Conservation (phyloP, 2,329 filamentous ascomycete genomes). For the Pyricularia sp. region DNA sequence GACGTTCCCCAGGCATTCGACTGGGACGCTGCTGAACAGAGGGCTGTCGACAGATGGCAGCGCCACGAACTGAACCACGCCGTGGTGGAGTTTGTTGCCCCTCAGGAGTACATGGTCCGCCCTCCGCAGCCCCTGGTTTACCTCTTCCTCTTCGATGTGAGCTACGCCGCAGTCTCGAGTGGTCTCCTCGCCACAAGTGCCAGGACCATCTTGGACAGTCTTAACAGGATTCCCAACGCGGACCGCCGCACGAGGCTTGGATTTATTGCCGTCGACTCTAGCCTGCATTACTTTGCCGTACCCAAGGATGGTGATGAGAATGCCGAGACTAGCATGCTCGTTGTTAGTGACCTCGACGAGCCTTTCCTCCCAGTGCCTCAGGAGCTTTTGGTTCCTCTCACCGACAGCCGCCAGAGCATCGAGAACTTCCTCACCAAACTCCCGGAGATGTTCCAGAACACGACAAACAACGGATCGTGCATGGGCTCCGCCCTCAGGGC, state of each 20-base stretch:
- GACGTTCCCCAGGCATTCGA: slow-evolving; percentile 99
- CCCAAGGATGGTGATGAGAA: slow-evolving; percentile 80
- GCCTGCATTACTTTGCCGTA: slow-evolving; percentile 92
- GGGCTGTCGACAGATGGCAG: slow-evolving; percentile 86
- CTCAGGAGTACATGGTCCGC: slow-evolving; percentile 98
- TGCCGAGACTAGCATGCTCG: slow-evolving; percentile 80
- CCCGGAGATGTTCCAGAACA: slow-evolving; percentile 94
- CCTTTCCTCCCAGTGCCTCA: slow-evolving; percentile 92
- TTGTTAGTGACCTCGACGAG: slow-evolving; percentile 91
- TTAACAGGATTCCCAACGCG: slow-evolving; percentile 96
- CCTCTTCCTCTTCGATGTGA: slow-evolving; percentile 91
- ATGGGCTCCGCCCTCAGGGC: slow-evolving; percentile 91
- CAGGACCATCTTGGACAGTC: slow-evolving; percentile 85
- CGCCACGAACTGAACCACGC: slow-evolving; percentile 87
- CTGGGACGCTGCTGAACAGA: slow-evolving; percentile 89
- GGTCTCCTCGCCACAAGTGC: slow-evolving; percentile 88
- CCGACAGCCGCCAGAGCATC: slow-evolving; percentile 82
- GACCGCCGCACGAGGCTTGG: slow-evolving; percentile 86
- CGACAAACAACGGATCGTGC: slow-evolving; percentile 78
- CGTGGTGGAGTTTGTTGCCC: slow-evolving; percentile 96
- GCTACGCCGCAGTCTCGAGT: slow-evolving; percentile 79
- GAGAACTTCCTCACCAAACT: slow-evolving; percentile 86
- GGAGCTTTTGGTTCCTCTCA: slow-evolving; percentile 81
- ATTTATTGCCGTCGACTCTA: slow-evolving; percentile 91
- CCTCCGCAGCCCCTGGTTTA: slow-evolving; percentile 94